Evolutionary conservation across 208 protist genomes (phyloP), one percentile per base, ranked within the genome.

Genomic region (Angomonas deanei): DNA sequence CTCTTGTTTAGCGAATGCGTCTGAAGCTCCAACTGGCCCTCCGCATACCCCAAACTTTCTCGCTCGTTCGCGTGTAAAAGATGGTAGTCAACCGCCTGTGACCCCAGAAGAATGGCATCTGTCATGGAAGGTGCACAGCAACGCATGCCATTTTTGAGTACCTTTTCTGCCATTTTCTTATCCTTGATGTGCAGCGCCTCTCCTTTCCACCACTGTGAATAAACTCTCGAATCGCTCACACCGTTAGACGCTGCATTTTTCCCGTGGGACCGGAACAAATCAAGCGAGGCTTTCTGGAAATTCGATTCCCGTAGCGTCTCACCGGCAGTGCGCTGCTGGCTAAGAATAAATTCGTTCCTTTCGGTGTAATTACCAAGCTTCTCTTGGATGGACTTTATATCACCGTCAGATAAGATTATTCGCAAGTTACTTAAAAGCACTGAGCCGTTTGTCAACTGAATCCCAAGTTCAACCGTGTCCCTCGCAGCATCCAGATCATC

Each of bases 141-240:
- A 11, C 77, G 66, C 63, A 86, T 78, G 42, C 88, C 85, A 31
- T 86, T 81, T 48, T 92, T 77, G 33, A 91, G 74, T 28, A 94
- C 82, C 62, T 85, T 86, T 0, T 74, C 62, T 28, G 84, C 76
- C 83, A 94, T 91, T 33, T 76, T 77, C 0, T 49, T 19, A 68
- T 94, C 84, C 28, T 67, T 59, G 2, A 72, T 61, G 30, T 85
- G 59, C 63, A 60, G 66, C 15, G 70, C 54, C 56, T 94, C 84
- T 1, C 63, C 68, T 11, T 39, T 72, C 42, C 71, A 70, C 88
- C 88, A 94, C 65, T 94, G 88, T 27, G 82, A 78, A 73, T 82
- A 94, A 34, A 94, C 66, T 64, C 80, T 82, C 83, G 84, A 92
- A 46, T 92, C 84, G n/a, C 61, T 64, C 26, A 91, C 33, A 56